Conservation (phyloP, 1,284 basidiomycete species). For the Ceratobasidium sp. region DNA sequence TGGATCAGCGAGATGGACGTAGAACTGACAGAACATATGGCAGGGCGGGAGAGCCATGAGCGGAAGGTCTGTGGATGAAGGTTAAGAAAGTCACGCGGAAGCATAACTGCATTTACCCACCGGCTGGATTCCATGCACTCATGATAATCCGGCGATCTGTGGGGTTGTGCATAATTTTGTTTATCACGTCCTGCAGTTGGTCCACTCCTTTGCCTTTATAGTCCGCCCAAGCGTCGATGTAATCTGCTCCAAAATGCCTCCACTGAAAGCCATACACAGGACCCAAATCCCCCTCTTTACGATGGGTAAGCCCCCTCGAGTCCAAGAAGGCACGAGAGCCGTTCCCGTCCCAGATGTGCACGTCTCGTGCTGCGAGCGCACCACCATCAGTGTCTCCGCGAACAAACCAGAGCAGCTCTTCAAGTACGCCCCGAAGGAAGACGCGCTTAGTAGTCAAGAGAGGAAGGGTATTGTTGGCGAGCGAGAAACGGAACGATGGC, state of each 20-base stretch:
- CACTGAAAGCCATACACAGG: conserved; percentile 99
- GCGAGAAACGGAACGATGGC: conserved; percentile 84
- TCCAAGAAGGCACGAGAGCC: conserved; percentile 89
- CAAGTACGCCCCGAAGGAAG: conserved; percentile 89
- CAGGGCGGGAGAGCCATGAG: conserved; percentile 97
- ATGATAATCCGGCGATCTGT: conserved; percentile 96
- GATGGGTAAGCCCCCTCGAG: conserved; percentile 78
- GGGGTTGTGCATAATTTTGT: conserved; percentile 92
- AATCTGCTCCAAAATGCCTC: conserved; percentile 95
- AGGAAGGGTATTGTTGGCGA: conserved; percentile 76
- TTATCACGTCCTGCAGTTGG: conserved; percentile 86
- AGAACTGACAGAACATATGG: conserved; percentile 99
- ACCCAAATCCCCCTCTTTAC: conserved; percentile 92
- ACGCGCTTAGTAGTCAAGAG: conserved; percentile 96
- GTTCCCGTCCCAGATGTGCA: conserved; percentile 99
- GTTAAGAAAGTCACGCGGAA: not conserved
- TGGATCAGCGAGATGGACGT: conserved; percentile 81
- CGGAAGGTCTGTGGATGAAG: conserved; percentile 66
- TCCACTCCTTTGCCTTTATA: conserved; percentile 93
- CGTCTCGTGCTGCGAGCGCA: conserved; percentile 78
- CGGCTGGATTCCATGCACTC: conserved; percentile 97
- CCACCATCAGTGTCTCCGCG: conserved; percentile 85
- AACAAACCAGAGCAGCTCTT: conserved; percentile 97
- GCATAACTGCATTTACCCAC: conserved; percentile 57
- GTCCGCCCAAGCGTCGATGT: conserved; percentile 80